Base-by-base conservation (phyloP, 192 early-diverging fungal species). In the Entophlyctis luteolus region DNA sequence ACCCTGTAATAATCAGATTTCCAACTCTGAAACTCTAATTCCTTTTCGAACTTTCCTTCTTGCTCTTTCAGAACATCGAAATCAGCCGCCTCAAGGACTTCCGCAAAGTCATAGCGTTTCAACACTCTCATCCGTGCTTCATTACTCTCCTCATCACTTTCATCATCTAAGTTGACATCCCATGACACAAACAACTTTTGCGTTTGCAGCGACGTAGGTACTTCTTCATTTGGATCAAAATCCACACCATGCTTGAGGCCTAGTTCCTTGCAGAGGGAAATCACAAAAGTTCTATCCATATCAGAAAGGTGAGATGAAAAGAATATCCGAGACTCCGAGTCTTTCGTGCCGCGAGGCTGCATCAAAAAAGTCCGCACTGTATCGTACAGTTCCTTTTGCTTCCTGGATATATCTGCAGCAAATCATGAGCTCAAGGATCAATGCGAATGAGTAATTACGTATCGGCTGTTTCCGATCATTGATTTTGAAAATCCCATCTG, bases 281-380 rank as follows among this genome's bases (percentile, higher is more conserved):
- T 84, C 52, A 85, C 89, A 63, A 94, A 78, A 1, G 77, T 73
- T 10, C 79, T 76, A 37, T 89, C 90, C 2, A 83, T 79, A 2
- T 83, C 82, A 62, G 84, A 81, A 54, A 84, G 76, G 37, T 79
- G 81, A 20, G 80, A 78, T 54, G 80, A 75, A 31, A 82, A 76
- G 34, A 52, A 54, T 10, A 80, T 18, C 4, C 20, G 18, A 38
- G 1, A 38, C 20, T 45, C 1, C 16, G 60, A 18, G 10, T 63
- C 60, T 6, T 39, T 37, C 4, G 55, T 25, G 12, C 35, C 39
- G 32, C 56, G 49, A 22, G 62, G 65, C 6, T 62, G 71, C 67
- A 45, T 55, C 33, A 73, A 75, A 73, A 77, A 87, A 39, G 31
- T 79, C 78, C 52, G 75, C 65, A 69, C 82, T 83, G 6, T 78